Base-by-base conservation (phyloP, 2,329 filamentous ascomycete genomes). In the Pseudopyricularia cyperi region DNA sequence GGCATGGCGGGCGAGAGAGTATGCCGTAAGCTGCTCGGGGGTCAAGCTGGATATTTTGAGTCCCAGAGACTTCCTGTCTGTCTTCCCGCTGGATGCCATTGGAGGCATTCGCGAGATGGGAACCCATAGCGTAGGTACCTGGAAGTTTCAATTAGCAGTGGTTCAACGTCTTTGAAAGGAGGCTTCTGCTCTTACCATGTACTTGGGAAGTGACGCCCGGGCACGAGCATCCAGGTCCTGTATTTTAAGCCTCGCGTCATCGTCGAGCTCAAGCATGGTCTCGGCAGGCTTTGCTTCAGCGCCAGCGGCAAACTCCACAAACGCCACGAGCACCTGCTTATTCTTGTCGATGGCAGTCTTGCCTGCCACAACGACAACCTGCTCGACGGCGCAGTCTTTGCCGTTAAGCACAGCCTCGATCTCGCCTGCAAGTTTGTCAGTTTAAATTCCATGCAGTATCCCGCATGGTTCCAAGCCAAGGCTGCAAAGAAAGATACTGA, bases 111-210 rank as follows among this genome's bases (percentile, higher is more conserved):
- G 52, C 1, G 56, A 37, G 3, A 58, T 42, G 0, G 56, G 55
- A 1, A 62, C 26, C 61, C 61, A 62, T 30, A 59, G 55, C 3
- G 35, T 53, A 0, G 61, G 61, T 1, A 62, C 53, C 60, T 62
- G 60, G 50, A 61, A 1, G 14, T 44, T 0, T 42, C 17, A 39
- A 17, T 39, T 39, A 39, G 35, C 15, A 14, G 33, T 35, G 14
- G 17, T 4, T 35, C 17, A 35, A n/a, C 17, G 14, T 33, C 33
- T 35, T n/a, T 4, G 33, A 39, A 39, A 39, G 7, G 35, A 17
- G 1, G 17, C 17, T 3, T 5, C 14, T 9, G 28, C 4, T 14
- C 39, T 44, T n/a, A 33, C 46, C 46, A 48, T 48, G 17, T 48
- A 48, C 28, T 32, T 48, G 8, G 46, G 46, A 2, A 48, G 28